Evolutionary conservation across 495 filamentous ascomycete genomes (phyloP), one percentile per base, ranked within the genome.

Genomic region (Xylaria bambusicola): DNA sequence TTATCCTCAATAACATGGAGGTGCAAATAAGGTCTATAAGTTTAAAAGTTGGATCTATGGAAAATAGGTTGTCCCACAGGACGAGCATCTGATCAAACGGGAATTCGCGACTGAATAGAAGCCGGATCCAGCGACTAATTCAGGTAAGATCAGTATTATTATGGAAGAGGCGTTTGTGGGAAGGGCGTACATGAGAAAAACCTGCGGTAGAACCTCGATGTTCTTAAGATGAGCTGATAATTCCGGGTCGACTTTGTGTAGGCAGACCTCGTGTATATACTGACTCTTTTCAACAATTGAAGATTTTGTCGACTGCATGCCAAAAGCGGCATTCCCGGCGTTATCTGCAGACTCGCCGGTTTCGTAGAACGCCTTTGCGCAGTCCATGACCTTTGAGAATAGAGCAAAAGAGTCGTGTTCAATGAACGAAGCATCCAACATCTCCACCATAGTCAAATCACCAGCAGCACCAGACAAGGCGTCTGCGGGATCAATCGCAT

Each of bases 31-130:
- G 81, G 63, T 97, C 90, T 58, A 98, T 84, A 26, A 98, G 75
- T 48, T 91, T 85, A 46, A 94, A 75, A n/a, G 81, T 79, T 40
- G 95, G 81, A 60, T 96, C 93, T 67, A 94, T 86, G 0, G 94
- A 91, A 69, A 99, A 96, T 3, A 99, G 75, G 3, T 85, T 76
- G 77, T 99, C 94, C 94, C 94, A 98, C 55, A 98, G 82, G 40
- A 81, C 70, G 5, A 99, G 80, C 47, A 92, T 77, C 64, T 95
- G 86, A 35, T 94, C 85, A 55, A 97, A 95, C 0, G 88, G 83
- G 59, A 98, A 97, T 75, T 98, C 94, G 51, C 94, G 83, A 41
- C 93, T 91, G 68, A 97, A 99, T 0, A 99, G 73, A 1, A 99
- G 85, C 21, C 94, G 84, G 55, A 98, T 89, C 94, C 94, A 99